Base-by-base conservation (phyloP, 805 yeast species). In the Candida glaebosa region DNA sequence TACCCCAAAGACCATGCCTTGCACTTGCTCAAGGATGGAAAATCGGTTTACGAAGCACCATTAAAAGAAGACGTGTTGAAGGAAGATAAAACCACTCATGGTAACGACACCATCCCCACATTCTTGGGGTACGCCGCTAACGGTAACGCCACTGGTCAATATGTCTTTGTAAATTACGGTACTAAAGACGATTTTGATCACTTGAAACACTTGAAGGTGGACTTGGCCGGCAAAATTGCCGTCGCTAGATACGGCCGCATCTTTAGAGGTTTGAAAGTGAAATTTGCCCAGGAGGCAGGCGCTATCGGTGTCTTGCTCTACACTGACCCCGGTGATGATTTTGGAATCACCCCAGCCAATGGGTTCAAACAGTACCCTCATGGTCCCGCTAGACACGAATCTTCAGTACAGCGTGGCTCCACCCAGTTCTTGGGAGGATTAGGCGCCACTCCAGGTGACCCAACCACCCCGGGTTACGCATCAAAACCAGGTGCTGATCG, bases 381-480 rank as follows among this genome's bases (percentile, higher is more conserved):
- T 3, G 89, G 89, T 0, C 79, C 81, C 3, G 85, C 87, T 2
- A 71, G 87, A 51, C 81, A 78, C 47, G 78, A 79, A 28, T 64
- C 74, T 39, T 68, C 81, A 6, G 76, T 84, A 19, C 81, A 81
- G 51, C 69, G 86, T 54, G 84, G 81, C 2, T 73, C 85, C 6
- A 81, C 77, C 1, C 78, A 71, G 44, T 79, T 67, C 46, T 67
- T 80, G 42, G 73, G 79, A 3, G 77, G 76, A n/a, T 48, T 53
- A 4, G 71, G 69, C 5, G 53, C 65, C 24, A 69, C 71, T 38
- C 87, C 89, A 0, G 90, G 90, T 9, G 91, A 84, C 54, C 90
- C 90, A 26, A 80, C 89, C 0, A 82, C 89, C 2, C 87, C 87
- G 5, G 87, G 87, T 3, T 78, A 77, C 63, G 74, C 87, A 2